These are phyloP conservation scores for Punica granatum DNA, from an alignment of 345 rosid genomes.

Conservation along the genomic window DNA sequence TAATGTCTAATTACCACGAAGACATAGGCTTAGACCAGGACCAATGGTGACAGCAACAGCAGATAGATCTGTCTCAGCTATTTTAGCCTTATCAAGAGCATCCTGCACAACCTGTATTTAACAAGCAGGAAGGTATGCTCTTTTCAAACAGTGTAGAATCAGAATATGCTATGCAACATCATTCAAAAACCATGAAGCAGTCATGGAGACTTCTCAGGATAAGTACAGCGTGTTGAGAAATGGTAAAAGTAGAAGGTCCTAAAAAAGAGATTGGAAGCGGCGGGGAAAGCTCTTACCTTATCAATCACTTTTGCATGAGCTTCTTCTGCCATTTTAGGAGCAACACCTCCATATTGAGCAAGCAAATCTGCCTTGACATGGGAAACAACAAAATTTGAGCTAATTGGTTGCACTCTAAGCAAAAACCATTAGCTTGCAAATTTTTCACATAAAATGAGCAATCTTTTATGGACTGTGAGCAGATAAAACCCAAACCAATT, in stretches of 20 bases:
- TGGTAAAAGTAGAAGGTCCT: background rate
- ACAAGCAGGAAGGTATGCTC: background rate
- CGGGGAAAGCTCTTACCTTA: constrained; percentile 34
- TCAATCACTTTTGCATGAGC: constrained; percentile 79
- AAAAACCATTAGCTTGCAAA: background rate
- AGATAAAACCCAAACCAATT: background rate
- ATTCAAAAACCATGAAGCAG: background rate
- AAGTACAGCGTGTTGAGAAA: background rate
- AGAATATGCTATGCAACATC: background rate
- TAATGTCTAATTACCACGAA: constrained; percentile 52
- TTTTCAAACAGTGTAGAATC: background rate
- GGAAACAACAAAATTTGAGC: constrained; percentile 11
- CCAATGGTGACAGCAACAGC: constrained; percentile 99
- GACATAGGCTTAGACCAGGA: constrained; percentile 94
- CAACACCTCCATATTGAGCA: constrained; percentile 84
- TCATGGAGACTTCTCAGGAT: background rate
- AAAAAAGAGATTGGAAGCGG: background rate
- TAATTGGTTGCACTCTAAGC: background rate
- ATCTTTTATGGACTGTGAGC: background rate
- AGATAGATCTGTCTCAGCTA: constrained; percentile 62
- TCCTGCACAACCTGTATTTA: constrained; percentile 70
- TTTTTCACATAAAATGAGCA: background rate
- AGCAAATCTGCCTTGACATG: constrained; percentile 74
- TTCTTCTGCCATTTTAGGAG: constrained; percentile 94
- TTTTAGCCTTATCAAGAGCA: constrained; percentile 64